These are phyloP conservation scores for Delphinella strobiligena DNA, from an alignment of 2,329 filamentous ascomycete genomes.

Conservation along the genomic window DNA sequence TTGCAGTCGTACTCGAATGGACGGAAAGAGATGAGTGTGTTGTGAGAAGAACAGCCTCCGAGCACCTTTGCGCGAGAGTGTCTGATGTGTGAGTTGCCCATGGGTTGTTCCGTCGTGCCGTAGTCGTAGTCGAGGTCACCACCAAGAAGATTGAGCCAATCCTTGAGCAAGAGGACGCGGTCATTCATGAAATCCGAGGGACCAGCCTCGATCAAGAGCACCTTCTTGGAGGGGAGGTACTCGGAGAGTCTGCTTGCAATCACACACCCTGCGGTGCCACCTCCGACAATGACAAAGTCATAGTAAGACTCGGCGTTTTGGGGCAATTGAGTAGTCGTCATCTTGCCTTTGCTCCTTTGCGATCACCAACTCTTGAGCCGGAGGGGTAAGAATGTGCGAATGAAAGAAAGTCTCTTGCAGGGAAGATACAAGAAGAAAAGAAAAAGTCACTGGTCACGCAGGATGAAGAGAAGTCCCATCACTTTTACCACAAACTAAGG, in stretches of 20 bases:
- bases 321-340: constrained; percentile 59
- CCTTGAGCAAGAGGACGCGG: constrained; percentile 71
- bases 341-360: constrained; percentile 23
- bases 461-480: no score
- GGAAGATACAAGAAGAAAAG: not conserved
- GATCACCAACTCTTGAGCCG: no score
- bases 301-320: constrained; percentile 53
- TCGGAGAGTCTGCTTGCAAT: constrained; percentile 68
- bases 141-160: constrained; percentile 76
- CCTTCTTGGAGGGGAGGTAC: constrained; percentile 70
- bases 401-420: not conserved
- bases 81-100: constrained; percentile 80
- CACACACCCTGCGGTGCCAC: constrained; percentile 77
- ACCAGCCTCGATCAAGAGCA: constrained; percentile 77
- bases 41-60: constrained; percentile 86
- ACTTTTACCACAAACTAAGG: no score
- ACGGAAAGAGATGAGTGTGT: constrained; percentile 85
- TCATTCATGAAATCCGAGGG: constrained; percentile 84
- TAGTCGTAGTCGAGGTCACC: constrained; percentile 89
- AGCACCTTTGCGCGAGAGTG: constrained; percentile 88
- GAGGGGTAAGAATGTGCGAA: no score
- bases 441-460: not conserved
- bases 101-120: constrained; percentile 78
- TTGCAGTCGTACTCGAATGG: constrained; percentile 82
- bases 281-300: constrained; percentile 78